phyloP scores from a whole-genome alignment of 2,329 filamentous ascomycete species.

The Fusarium chuoi region DNA sequence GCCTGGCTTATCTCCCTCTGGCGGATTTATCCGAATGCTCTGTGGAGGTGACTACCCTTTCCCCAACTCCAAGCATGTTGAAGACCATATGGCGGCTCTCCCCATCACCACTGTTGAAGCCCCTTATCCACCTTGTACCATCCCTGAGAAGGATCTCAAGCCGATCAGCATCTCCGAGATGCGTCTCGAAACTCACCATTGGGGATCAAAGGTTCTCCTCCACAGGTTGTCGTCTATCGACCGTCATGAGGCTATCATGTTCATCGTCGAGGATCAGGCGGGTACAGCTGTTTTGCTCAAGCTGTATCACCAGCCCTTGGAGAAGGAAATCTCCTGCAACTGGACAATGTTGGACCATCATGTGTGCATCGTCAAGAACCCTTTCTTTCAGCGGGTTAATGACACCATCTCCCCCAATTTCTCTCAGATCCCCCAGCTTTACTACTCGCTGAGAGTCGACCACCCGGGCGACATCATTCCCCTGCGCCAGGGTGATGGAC shows the following conservation, averaged over 20 bases:
- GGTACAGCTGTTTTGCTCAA: background rate
- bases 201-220: background rate
- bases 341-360: background rate
- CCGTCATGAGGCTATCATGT: background rate
- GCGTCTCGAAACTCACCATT: background rate
- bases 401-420: background rate
- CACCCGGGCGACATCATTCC: background rate
- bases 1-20: background rate
- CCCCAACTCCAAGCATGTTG: background rate
- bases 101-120: background rate
- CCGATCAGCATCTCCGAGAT: background rate
- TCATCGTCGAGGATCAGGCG: background rate
- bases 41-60: background rate
- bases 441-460: background rate
- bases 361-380: background rate
- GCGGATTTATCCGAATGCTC: background rate
- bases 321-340: background rate
- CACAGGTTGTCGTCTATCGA: background rate
- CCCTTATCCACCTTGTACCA: background rate
- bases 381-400: background rate
- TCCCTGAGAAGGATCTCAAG: background rate
- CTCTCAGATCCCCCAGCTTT: background rate
- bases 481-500: background rate
- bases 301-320: background rate
- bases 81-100: background rate